These are phyloP conservation scores for Penicillium lividum DNA, from an alignment of 495 filamentous ascomycete species.

Conservation along the genomic window DNA sequence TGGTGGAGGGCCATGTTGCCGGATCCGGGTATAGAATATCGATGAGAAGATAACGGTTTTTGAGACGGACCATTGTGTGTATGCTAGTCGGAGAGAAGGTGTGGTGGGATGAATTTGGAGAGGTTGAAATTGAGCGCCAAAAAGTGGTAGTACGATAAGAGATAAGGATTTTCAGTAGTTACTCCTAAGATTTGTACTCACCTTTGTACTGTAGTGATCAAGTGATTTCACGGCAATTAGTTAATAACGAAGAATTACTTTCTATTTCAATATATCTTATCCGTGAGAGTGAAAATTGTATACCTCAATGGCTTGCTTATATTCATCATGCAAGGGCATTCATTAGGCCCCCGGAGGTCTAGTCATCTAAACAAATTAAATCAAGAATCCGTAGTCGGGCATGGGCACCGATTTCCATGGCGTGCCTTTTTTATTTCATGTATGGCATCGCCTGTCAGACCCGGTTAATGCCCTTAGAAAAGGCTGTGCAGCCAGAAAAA, in stretches of 20 bases:
- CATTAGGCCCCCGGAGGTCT: constrained; percentile 34
- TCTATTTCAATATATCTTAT: background rate
- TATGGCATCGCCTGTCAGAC: background rate
- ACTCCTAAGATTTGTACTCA: too few species aligned
- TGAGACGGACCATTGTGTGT: constrained; percentile 82
- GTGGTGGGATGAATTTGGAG: background rate
- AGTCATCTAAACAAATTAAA: constrained; percentile 39
- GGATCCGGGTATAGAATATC: constrained; percentile 83
- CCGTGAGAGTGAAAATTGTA: background rate
- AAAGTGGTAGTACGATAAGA: background rate
- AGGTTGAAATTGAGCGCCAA: background rate
- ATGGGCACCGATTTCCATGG: constrained; percentile 25
- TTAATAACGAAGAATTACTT: background rate
- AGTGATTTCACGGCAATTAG: too few species aligned
- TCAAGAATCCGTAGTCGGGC: constrained; percentile 31
- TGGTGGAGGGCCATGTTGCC: constrained; percentile 32
- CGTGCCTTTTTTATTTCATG: constrained; percentile 1
- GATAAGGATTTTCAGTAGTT: background rate
- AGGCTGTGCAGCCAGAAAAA: constrained; percentile 26
- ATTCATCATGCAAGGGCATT: constrained; percentile 34
- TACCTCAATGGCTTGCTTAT: constrained; percentile 9
- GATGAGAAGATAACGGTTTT: constrained; percentile 90
- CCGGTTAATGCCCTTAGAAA: constrained; percentile 1
- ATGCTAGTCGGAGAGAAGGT: background rate
- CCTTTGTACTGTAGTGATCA: too few species aligned